Conservation (phyloP, 2,329 filamentous ascomycete species). For the Emergomyces pasteurianus region DNA sequence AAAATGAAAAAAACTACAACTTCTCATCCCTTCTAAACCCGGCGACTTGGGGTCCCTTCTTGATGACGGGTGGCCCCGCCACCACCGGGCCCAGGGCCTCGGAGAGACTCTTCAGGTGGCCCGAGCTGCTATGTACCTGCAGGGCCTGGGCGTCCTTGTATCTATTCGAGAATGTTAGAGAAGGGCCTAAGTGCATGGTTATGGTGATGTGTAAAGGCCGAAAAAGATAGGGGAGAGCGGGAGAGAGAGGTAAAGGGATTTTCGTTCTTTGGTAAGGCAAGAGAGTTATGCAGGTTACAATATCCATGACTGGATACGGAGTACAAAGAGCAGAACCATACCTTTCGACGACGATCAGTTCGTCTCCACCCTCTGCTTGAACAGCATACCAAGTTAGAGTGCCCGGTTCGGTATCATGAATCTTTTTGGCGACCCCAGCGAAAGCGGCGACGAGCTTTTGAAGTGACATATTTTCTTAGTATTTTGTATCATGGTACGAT, state of each 20-base stretch:
- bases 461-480: too few relatives aligned
- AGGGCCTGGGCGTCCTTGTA: conserved; percentile 8
- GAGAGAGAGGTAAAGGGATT: too few relatives aligned
- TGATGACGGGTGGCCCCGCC: conserved; percentile 2
- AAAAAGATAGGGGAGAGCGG: too few relatives aligned
- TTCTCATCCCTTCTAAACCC: conserved; percentile 9
- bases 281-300: too few relatives aligned
- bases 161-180: conserved; percentile 1
- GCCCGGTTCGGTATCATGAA: conserved; percentile 22
- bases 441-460: conserved; percentile 17
- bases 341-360: conserved; percentile 25
- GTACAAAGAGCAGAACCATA: too few relatives aligned
- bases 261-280: too few relatives aligned
- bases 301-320: too few relatives aligned
- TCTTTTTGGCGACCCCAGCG: conserved; percentile 17
- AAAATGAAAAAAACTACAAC: conserved; percentile 1
- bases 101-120: conserved; percentile 8
- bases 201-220: too few relatives aligned
- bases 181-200: too few relatives aligned
- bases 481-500: too few relatives aligned
- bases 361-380: conserved; percentile 16
- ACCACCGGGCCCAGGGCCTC: conserved; percentile 4
- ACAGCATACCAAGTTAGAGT: conserved; percentile 22
- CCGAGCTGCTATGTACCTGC: conserved; percentile 6
- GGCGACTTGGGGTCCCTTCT: conserved; percentile 6